Conservation (phyloP, 2,329 filamentous ascomycete genomes). For the Grosmannia clavigera region DNA sequence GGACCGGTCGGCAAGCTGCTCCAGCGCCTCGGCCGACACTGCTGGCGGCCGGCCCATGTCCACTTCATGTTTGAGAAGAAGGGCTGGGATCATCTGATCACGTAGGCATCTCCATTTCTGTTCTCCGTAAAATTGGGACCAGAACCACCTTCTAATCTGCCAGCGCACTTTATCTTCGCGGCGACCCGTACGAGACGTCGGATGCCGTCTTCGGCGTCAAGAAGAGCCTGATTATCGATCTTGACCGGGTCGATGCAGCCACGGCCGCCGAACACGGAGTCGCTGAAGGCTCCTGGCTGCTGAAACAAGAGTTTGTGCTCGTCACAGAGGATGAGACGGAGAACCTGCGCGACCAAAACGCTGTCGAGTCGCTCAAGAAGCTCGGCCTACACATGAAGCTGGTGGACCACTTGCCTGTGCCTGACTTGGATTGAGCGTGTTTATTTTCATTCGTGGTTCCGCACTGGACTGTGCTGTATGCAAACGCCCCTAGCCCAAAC, state of each 20-base stretch:
- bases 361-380: conserved; percentile 52
- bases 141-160: background rate
- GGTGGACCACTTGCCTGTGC: conserved; percentile 63
- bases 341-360: conserved; percentile 49
- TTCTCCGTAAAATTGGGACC: too few species aligned
- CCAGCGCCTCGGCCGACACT: conserved; percentile 54
- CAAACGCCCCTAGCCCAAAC: background rate
- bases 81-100: conserved; percentile 70
- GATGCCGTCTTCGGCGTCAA: conserved; percentile 86
- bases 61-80: conserved; percentile 82
- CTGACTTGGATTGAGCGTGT: conserved; percentile 39
- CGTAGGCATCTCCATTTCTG: conserved; percentile 37
- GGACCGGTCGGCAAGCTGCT: conserved; percentile 69
- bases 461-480: background rate
- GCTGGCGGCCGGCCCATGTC: conserved; percentile 65
- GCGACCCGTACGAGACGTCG: conserved; percentile 69
- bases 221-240: conserved; percentile 60
- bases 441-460: background rate
- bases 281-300: conserved; percentile 46
- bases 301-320: conserved; percentile 68
- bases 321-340: conserved; percentile 58
- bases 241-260: conserved; percentile 35
- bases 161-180: conserved; percentile 64
- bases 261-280: conserved; percentile 51
- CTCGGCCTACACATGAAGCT: conserved; percentile 60